phyloP scores from a whole-genome alignment of 805 yeast species.

The Hanseniaspora lachancei region DNA sequence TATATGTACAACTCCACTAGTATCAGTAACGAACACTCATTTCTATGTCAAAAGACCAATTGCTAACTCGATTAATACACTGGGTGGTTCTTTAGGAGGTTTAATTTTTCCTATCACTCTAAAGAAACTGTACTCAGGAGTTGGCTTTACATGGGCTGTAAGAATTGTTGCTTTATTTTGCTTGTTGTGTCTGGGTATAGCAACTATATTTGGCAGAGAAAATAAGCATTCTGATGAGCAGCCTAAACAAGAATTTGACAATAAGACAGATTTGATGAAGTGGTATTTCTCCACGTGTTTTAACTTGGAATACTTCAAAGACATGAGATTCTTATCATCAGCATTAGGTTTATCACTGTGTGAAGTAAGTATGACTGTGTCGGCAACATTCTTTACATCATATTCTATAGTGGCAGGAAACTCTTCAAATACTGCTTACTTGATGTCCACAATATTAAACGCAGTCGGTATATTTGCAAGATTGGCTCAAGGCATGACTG shows the following conservation, averaged over 20 bases:
- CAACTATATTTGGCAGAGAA: constrained; percentile 32
- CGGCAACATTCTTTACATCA: constrained; percentile 40
- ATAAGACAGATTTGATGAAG: constrained; percentile 23
- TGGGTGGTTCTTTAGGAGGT: constrained; percentile 49
- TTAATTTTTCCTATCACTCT: constrained; percentile 42
- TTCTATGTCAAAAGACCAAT: constrained; percentile 46
- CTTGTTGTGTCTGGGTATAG: constrained; percentile 28
- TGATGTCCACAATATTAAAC: constrained; percentile 34
- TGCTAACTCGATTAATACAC: constrained; percentile 38
- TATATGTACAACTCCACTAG: constrained; percentile 45
- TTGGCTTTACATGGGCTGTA: constrained; percentile 51
- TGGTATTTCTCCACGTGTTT: constrained; percentile 24
- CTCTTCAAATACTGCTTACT: constrained; percentile 32
- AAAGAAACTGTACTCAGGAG: constrained; percentile 35
- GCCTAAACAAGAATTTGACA: constrained; percentile 27
- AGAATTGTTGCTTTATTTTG: constrained; percentile 40
- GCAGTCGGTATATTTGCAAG: constrained; percentile 29
- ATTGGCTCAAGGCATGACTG: constrained; percentile 26
- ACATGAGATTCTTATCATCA: constrained; percentile 32
- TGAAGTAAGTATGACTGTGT: constrained; percentile 36
- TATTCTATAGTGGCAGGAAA: constrained; percentile 40
- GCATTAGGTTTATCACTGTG: constrained; percentile 34
- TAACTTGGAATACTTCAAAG: constrained; percentile 30
- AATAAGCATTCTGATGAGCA: constrained; percentile 18
- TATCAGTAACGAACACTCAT: constrained; percentile 56